Evolutionary conservation across 1,139 yeast genomes (phyloP), one percentile per base, ranked within the genome.

Genomic region (Suhomyces atakaporum): DNA sequence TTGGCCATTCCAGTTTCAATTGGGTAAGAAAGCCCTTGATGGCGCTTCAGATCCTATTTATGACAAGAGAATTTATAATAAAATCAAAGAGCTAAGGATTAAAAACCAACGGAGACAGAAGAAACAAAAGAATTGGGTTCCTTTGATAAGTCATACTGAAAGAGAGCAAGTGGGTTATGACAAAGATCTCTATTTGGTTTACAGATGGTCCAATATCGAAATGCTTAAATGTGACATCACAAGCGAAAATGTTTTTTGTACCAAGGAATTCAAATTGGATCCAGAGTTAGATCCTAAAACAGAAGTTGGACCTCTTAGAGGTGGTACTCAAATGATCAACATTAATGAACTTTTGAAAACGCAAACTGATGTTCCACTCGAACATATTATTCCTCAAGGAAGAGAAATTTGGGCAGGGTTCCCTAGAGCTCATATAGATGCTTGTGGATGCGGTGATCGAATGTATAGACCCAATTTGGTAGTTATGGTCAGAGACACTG

Each of bases 41-140:
- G 64, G 55, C 5, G 23, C 41, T 6, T 13, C 31, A 0, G 44
- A 50, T 32, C 35, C 44, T 2, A 38, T 36, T 3, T 52, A 46
- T 28, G 57, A 53, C 28, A 15, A 39, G 11, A 47, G 33, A 12
- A 18, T 50, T 3, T 66, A 63, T 42, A 54, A 47, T 32, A 53
- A 47, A 36, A 58, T 56, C 2, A 46, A 51, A 13, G 73, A 66
- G 42, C 50, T 69, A 22, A 40, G 46, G 22, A 45, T 60, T 18
- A 53, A 57, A 20, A 56, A 56, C 25, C 32, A 40, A 14, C 49
- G 50, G 10, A 48, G 66, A 16, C 51, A 50, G 12, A 44, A 43
- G 9, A 55, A 47, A 21, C 72, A 69, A 42, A 70, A 70, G 46
- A 70, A 70, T 45, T 70, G 76, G 76, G 66, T 73, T 2, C 75